phyloP scores from a whole-genome alignment of 352 stramenopile genomes.

The Globisporangium viniferum region DNA sequence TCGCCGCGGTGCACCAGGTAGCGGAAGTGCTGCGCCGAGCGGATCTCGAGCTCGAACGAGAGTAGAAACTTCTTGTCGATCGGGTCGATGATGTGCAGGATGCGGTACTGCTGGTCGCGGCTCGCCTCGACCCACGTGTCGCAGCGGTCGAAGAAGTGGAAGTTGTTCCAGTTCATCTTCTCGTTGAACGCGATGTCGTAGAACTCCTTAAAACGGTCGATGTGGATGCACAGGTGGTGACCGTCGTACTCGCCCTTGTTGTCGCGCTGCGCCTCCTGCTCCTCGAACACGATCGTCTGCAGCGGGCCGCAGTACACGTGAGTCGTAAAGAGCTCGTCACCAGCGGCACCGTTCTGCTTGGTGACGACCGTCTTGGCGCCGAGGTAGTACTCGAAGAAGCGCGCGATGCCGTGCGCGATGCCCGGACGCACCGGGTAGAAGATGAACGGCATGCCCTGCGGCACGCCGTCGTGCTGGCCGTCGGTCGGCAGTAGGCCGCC shows the following conservation, averaged over 20 bases:
- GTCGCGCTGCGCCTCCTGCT: constrained; percentile 45
- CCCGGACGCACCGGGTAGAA: constrained; percentile 55
- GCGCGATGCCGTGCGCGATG: constrained; percentile 51
- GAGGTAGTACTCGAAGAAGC: constrained; percentile 71
- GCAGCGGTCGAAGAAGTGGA: constrained; percentile 69
- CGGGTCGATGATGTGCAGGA: constrained; percentile 62
- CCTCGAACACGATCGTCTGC: constrained; percentile 63
- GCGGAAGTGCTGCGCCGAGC: constrained; percentile 62
- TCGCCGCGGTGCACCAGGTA: constrained; percentile 63
- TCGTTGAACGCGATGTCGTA: constrained; percentile 60
- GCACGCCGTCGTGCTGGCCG: constrained; percentile 30
- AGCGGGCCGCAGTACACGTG: constrained; percentile 51
- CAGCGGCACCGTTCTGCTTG: constrained; percentile 23
- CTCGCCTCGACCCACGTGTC: constrained; percentile 63
- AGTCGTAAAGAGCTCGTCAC: constrained; percentile 33
- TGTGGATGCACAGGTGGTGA: constrained; percentile 75
- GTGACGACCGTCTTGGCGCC: constrained; percentile 47
- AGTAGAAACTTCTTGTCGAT: constrained; percentile 60
- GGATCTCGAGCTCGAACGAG: constrained; percentile 72
- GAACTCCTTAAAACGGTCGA: constrained; percentile 61
- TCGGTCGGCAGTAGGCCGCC: constrained; percentile 46
- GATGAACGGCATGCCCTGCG: constrained; percentile 58
- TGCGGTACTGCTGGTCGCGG: constrained; percentile 71
- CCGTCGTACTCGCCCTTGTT: constrained; percentile 69
- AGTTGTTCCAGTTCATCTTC: constrained; percentile 69